Conservation (phyloP, 169 alveolate genomes). For the Plasmodium fragile region DNA sequence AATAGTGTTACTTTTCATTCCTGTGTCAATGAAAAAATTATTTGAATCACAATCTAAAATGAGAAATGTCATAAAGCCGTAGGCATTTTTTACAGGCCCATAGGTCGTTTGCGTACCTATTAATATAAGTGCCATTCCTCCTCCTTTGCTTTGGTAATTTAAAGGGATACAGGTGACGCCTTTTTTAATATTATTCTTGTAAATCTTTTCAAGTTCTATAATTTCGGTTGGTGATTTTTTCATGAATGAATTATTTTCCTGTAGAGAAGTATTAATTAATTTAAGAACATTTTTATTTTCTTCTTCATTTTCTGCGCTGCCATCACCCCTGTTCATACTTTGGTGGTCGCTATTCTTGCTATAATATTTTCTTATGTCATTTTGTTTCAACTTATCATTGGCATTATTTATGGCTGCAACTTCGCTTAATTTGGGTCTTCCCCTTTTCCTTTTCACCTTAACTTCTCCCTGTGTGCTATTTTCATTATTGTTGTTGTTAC, state of each 20-base stretch:
- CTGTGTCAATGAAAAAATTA: constrained; percentile 73
- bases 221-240: constrained; percentile 74
- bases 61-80: constrained; percentile 78
- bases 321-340: constrained; percentile 39
- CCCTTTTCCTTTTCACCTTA: constrained; percentile 73
- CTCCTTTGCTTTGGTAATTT: constrained; percentile 76
- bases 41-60: constrained; percentile 72
- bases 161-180: constrained; percentile 78
- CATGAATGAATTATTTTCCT: constrained; percentile 61
- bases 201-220: constrained; percentile 59
- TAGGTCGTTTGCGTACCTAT: constrained; percentile 64
- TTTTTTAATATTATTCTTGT: constrained; percentile 70
- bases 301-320: constrained; percentile 28
- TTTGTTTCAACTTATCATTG: constrained; percentile 47
- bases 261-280: constrained; percentile 43
- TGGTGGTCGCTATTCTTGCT: constrained; percentile 51
- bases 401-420: constrained; percentile 30
- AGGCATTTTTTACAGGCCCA: constrained; percentile 73
- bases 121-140: constrained; percentile 76
- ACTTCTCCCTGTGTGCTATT: constrained; percentile 44
- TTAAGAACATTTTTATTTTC: constrained; percentile 59
- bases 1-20: constrained; percentile 63
- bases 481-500: constrained; percentile 31
- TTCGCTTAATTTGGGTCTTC: constrained; percentile 70
- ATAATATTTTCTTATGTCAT: constrained; percentile 69